Conservation (phyloP, 768 basidiomycete species). For the Panaeolus papilionaceus region DNA sequence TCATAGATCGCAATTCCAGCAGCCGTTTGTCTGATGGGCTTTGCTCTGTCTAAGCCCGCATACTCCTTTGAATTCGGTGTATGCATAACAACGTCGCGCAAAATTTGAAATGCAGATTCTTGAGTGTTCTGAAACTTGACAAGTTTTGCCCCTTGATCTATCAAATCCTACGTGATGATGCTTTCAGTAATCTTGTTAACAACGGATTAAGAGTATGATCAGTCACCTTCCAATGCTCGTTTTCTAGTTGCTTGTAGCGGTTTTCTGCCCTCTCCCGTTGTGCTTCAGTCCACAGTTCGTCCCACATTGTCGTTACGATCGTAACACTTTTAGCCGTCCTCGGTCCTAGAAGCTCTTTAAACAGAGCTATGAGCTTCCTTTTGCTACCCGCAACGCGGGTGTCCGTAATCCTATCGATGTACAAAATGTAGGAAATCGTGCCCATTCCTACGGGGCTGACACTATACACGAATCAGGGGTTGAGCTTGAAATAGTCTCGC, state of each 20-base stretch:
- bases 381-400: neutral
- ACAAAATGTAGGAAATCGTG: slow-evolving; percentile 6
- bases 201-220: neutral
- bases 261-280: neutral
- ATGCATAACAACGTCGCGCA: neutral
- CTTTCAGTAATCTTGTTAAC: neutral
- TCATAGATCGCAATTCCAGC: neutral
- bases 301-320: slow-evolving; percentile 4
- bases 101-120: slow-evolving; percentile 1
- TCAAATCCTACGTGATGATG: neutral
- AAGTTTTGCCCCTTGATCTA: neutral
- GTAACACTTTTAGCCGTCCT: neutral
- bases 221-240: neutral
- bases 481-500: neutral
- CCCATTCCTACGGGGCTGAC: neutral
- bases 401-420: slow-evolving; percentile 7
- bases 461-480: neutral
- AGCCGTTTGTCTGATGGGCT: neutral
- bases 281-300: neutral
- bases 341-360: neutral
- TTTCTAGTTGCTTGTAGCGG: neutral
- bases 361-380: neutral
- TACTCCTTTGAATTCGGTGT: neutral
- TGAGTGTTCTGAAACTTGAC: slow-evolving; percentile 1
- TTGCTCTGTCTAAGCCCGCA: neutral